phyloP scores from a whole-genome alignment of 2,329 filamentous ascomycete species.

The Phyllosticta capitalensis region DNA sequence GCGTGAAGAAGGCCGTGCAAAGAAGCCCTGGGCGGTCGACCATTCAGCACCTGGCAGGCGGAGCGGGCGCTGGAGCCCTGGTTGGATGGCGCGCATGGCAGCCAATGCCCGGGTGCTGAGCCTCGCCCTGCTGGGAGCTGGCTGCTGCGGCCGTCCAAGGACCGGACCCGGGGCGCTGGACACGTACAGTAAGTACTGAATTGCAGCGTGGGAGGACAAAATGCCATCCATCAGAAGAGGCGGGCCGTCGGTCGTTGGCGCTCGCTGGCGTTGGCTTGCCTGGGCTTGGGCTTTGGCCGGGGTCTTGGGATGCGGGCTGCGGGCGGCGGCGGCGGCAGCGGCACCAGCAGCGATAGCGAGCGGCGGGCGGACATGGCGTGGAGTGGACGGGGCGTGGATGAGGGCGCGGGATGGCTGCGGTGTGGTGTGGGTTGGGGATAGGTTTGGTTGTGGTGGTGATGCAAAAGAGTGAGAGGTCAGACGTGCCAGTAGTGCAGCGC shows the following conservation, averaged over 20 bases:
- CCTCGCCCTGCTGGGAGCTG: slow-evolving; percentile 16
- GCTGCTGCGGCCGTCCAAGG: slow-evolving; percentile 6
- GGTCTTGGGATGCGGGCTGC: neutral
- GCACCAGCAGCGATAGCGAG: neutral
- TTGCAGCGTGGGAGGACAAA: neutral
- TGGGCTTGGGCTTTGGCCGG: neutral
- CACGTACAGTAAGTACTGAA: neutral
- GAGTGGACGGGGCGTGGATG: too few species aligned
- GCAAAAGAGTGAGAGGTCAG: neutral
- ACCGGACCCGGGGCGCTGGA: slow-evolving; percentile 3
- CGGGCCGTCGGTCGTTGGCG: neutral
- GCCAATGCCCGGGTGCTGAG: slow-evolving; percentile 20
- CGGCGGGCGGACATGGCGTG: too few species aligned
- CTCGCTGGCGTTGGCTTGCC: neutral
- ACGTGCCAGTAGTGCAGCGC: neutral
- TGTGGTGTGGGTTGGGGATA: too few species aligned
- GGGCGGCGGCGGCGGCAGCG: too few species aligned
- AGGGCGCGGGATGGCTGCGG: neutral
- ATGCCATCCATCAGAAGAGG: too few species aligned
- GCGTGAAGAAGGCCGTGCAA: slow-evolving; percentile 15
- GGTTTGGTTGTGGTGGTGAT: too few species aligned
- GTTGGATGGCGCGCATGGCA: slow-evolving; percentile 16
- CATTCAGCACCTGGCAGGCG: slow-evolving; percentile 13
- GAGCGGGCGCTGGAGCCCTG: slow-evolving; percentile 3
- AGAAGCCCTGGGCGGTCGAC: slow-evolving; percentile 13